These are phyloP conservation scores for Arabidopsis arenosa DNA, from an alignment of 345 rosid genomes.

Conservation along the genomic window DNA sequence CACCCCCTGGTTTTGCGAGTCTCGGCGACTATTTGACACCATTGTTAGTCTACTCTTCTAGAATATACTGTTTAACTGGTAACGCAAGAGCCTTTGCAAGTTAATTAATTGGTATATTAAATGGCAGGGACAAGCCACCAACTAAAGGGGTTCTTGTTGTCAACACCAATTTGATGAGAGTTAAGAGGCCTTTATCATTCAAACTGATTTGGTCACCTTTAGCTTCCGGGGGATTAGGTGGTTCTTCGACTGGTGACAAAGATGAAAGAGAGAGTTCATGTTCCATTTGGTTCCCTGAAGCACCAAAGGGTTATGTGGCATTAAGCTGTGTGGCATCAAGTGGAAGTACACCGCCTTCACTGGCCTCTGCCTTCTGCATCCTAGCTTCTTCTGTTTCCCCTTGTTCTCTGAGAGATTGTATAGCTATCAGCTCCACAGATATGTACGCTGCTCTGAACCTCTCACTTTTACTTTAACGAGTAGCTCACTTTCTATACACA, in stretches of 20 bases:
- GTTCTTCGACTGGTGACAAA: background rate
- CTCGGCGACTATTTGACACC: slow-evolving; percentile 97
- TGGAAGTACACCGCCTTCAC: slow-evolving; percentile 69
- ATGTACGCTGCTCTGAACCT: slow-evolving; percentile 56
- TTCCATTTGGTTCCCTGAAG: slow-evolving; percentile 94
- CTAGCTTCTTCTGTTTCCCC: slow-evolving; percentile 80
- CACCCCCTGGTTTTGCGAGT: slow-evolving; percentile 95
- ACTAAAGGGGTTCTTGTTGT: slow-evolving; percentile 89
- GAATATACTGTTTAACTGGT: background rate
- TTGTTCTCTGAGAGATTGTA: slow-evolving; percentile 86
- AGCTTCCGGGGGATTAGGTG: slow-evolving; percentile 52
- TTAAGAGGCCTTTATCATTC: slow-evolving; percentile 83
- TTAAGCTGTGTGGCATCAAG: slow-evolving; percentile 82
- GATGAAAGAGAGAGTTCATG: slow-evolving; percentile 51
- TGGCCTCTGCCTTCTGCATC: slow-evolving; percentile 77
- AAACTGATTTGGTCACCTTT: slow-evolving; percentile 71
- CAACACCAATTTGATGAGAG: slow-evolving; percentile 78
- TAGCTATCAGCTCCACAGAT: slow-evolving; percentile 62
- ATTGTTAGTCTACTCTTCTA: slow-evolving; percentile 58
- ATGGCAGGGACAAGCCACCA: slow-evolving; percentile 96
- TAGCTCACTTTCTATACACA: slow-evolving; percentile 26
- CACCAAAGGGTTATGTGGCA: slow-evolving; percentile 89
- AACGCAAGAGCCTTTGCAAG: slow-evolving; percentile 21
- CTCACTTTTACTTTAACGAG: slow-evolving; percentile 18
- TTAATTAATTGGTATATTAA: slow-evolving; percentile 39